These are phyloP conservation scores for Pholiota microspora DNA, from an alignment of 768 basidiomycete species.

Conservation along the genomic window DNA sequence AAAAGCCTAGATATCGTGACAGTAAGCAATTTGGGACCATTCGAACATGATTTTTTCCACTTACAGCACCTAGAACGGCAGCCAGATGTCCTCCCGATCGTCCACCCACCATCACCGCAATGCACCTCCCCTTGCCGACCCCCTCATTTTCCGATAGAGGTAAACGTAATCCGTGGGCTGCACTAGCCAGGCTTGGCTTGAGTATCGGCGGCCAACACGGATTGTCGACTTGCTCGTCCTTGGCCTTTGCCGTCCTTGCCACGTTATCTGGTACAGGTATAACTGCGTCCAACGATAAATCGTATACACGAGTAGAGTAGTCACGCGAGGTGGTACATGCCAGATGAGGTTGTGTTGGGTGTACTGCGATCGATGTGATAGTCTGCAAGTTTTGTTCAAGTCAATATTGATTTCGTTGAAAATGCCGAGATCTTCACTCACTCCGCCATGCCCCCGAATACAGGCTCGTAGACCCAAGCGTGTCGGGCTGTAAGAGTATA, in stretches of 20 bases:
- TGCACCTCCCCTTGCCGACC: constrained; percentile 59
- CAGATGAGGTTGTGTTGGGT: constrained; percentile 55
- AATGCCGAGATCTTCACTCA: constrained; percentile 31
- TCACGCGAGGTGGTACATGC: constrained; percentile 76
- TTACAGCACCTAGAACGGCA: constrained; percentile 64
- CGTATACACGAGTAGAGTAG: constrained; percentile 67
- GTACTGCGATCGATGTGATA: constrained; percentile 69
- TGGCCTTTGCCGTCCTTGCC: constrained; percentile 4
- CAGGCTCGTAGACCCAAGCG: constrained; percentile 39
- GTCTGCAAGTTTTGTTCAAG: constrained; percentile 26
- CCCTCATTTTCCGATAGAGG: constrained; percentile 61
- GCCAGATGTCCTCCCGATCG: constrained; percentile 72
- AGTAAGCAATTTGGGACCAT: too few relatives aligned
- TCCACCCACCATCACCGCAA: constrained; percentile 64
- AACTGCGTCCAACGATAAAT: constrained; percentile 38
- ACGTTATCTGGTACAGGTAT: constrained; percentile 26
- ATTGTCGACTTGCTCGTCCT: constrained; percentile 31
- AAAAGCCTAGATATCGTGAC: constrained; percentile 49
- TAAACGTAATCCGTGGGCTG: constrained; percentile 66
- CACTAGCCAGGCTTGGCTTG: constrained; percentile 54
- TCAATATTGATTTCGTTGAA: background rate
- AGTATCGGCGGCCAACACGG: constrained; percentile 56
- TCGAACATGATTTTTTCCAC: constrained; percentile 11
- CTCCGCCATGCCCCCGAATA: constrained; percentile 72
- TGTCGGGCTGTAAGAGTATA: constrained; percentile 55